Evolutionary conservation across 2,329 filamentous ascomycete genomes (phyloP).

Genomic region (Pyrenophora graminea): DNA sequence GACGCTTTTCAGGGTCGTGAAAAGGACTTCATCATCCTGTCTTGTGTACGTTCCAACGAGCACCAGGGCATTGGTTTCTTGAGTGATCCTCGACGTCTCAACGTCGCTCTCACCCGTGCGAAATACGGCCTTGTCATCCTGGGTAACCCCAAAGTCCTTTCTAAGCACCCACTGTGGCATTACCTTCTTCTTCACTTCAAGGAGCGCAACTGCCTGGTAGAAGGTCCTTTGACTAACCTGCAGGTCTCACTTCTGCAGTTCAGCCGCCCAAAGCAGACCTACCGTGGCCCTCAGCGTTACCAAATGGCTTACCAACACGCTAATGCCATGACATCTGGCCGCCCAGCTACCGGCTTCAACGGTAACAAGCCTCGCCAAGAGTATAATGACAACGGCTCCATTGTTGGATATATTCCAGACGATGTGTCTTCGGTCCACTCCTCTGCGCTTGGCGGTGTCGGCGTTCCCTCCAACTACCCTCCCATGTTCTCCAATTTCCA

Average conservation of each 20-base stretch:
- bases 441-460: slow-evolving; percentile 82
- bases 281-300: slow-evolving; percentile 85
- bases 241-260: slow-evolving; percentile 95
- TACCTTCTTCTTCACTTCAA: slow-evolving; percentile 95
- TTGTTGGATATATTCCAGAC: slow-evolving; percentile 94
- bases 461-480: slow-evolving; percentile 81
- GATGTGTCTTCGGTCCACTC: slow-evolving; percentile 96
- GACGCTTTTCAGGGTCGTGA: slow-evolving; percentile 99
- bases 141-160: slow-evolving; percentile 94
- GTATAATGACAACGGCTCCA: slow-evolving; percentile 77
- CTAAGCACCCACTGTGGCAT: slow-evolving; percentile 98
- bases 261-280: slow-evolving; percentile 87
- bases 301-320: slow-evolving; percentile 77
- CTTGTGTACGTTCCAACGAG: slow-evolving; percentile 97
- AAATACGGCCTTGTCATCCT: slow-evolving; percentile 97
- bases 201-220: slow-evolving; percentile 92
- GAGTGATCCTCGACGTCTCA: slow-evolving; percentile 94
- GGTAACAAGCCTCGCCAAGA: slow-evolving; percentile 59
- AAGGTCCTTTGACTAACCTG: slow-evolving; percentile 93
- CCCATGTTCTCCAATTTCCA: slow-evolving; percentile 95
- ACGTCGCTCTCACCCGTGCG: slow-evolving; percentile 93
- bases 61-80: slow-evolving; percentile 99
- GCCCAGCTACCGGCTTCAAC: slow-evolving; percentile 44
- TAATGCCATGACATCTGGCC: slow-evolving; percentile 60
- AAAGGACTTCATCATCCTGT: slow-evolving; percentile 98